These are phyloP conservation scores for Rutidosis leptorrhynchoides DNA, from an alignment of 129 eudicot species.

Conservation along the genomic window DNA sequence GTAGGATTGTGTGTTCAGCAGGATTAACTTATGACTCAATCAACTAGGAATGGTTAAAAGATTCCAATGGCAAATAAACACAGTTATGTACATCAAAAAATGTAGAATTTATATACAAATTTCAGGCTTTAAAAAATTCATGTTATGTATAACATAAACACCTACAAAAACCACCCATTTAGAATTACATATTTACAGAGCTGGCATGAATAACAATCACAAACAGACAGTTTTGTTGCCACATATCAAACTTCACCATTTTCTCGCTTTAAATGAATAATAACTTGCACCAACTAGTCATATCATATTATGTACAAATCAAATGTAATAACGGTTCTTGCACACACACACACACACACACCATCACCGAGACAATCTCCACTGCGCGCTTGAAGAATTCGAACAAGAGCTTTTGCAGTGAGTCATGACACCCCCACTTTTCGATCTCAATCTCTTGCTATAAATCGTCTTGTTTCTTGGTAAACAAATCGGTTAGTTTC, in stretches of 20 bases:
- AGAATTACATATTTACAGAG: constrained; percentile 27
- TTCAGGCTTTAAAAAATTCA: constrained; percentile 22
- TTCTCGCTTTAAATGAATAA: constrained; percentile 1
- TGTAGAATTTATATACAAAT: constrained; percentile 30
- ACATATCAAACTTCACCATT: constrained; percentile 4
- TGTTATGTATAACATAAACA: constrained; percentile 17
- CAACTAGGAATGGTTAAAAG: background rate
- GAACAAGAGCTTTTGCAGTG: constrained; percentile 25
- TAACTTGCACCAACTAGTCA: constrained; percentile 13
- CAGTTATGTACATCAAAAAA: constrained; percentile 23
- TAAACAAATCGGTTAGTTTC: constrained; percentile 18
- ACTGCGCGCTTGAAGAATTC: constrained; percentile 21
- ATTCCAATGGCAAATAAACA: background rate
- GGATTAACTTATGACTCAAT: background rate
- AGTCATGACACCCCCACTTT: constrained; percentile 29
- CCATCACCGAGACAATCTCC: constrained; percentile 21
- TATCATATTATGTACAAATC: constrained; percentile 21
- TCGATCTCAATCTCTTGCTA: constrained; percentile 20
- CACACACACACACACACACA: constrained; percentile 21
- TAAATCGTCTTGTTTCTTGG: constrained; percentile 20
- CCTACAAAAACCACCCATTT: constrained; percentile 36
- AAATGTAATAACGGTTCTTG: constrained; percentile 7
- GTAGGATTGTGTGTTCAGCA: too few species aligned
- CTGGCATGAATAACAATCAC: constrained; percentile 6
- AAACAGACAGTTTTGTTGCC: constrained; percentile 12